These are phyloP conservation scores for Scalesia atractyloides DNA, from an alignment of 129 eudicot species.

Conservation along the genomic window DNA sequence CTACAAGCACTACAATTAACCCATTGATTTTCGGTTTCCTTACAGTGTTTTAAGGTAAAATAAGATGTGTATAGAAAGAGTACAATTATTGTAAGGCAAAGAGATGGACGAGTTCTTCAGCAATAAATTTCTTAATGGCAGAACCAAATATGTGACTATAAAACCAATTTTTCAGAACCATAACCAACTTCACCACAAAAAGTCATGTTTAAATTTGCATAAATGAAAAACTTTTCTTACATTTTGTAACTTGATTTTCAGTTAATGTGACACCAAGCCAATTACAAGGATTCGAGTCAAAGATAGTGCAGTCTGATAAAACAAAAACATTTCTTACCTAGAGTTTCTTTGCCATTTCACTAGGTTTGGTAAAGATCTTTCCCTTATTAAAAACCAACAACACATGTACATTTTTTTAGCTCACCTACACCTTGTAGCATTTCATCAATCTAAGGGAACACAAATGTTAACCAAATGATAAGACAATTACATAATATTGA, in stretches of 20 bases:
- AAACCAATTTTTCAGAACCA: conserved; percentile 16
- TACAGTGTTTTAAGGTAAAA: background rate
- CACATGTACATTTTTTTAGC: too few relatives aligned
- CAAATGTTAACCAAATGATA: conserved; percentile 22
- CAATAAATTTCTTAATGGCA: conserved; percentile 80
- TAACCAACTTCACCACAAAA: conserved; percentile 20
- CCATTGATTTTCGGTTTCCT: background rate
- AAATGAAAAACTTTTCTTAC: too few relatives aligned
- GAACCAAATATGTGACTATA: conserved; percentile 82
- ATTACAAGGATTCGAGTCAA: too few relatives aligned
- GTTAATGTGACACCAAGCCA: too few relatives aligned
- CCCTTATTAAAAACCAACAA: too few relatives aligned
- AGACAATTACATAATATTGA: background rate
- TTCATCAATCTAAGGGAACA: conserved; percentile 66
- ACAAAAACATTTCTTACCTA: too few relatives aligned
- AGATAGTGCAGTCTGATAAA: too few relatives aligned
- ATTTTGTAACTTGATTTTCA: too few relatives aligned
- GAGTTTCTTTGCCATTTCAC: too few relatives aligned
- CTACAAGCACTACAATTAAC: conserved; percentile 36
- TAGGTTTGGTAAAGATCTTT: too few relatives aligned
- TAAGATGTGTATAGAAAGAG: conserved; percentile 29
- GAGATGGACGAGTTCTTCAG: conserved; percentile 68
- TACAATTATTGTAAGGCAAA: conserved; percentile 74
- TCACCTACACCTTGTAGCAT: background rate
- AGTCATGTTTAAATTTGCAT: too few relatives aligned